Percentiles rank a stretch among this genome's conserved stretches.
Evolutionary conservation across 345 rosid species (phyloP).

Genomic region (Brassica juncea): DNA sequence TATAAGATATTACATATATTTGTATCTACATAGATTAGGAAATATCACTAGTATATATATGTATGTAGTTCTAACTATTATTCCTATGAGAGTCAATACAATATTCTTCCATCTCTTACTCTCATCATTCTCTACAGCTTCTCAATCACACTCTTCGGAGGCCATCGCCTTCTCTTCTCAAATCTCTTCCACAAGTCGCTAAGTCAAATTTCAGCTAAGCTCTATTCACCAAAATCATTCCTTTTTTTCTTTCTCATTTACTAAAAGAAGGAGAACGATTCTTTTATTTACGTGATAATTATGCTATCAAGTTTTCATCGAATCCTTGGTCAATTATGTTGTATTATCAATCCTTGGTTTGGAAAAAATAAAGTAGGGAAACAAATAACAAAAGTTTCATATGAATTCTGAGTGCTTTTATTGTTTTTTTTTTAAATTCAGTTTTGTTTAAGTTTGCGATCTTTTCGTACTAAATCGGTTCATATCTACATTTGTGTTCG

Average conservation of each 20-base stretch:
- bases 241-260: not conserved
- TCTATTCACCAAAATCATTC: not conserved
- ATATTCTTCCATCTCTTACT: too few species aligned
- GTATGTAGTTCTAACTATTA: too few species aligned
- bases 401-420: not conserved
- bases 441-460: not conserved
- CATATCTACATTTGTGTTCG: not conserved
- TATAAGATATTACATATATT: too few species aligned
- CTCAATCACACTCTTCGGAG: constrained; percentile 78
- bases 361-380: constrained; percentile 20
- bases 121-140: constrained; percentile 5
- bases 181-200: constrained; percentile 72
- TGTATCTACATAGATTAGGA: too few species aligned
- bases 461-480: not conserved
- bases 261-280: constrained; percentile 19
- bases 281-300: not conserved
- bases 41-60: too few species aligned
- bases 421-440: not conserved
- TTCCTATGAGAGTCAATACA: too few species aligned
- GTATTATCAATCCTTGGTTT: constrained; percentile 15
- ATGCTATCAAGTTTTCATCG: not conserved
- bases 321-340: constrained; percentile 9
- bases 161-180: constrained; percentile 73
- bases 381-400: constrained; percentile 14
- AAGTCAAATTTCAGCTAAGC: constrained; percentile 45